These are phyloP conservation scores for Dalbergia oliveri DNA, from an alignment of 306 rosid species.

Conservation along the genomic window DNA sequence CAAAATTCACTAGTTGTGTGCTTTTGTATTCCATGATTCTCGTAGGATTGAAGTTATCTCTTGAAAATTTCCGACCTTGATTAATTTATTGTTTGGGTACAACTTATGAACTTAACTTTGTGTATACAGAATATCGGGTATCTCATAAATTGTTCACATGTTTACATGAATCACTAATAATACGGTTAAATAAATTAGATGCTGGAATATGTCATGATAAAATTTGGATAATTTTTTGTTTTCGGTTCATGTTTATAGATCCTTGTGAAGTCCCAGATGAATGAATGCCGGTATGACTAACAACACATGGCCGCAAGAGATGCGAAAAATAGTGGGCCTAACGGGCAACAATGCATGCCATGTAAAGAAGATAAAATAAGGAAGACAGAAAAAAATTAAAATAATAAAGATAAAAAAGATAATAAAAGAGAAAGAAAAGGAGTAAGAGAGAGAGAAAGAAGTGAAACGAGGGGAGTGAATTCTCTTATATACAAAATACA, in stretches of 20 bases:
- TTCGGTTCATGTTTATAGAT: background rate
- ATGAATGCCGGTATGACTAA: background rate
- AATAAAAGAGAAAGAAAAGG: no score
- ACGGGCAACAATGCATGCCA: background rate
- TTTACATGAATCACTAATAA: background rate
- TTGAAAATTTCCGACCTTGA: background rate
- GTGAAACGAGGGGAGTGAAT: no score
- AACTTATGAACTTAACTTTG: background rate
- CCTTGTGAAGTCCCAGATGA: background rate
- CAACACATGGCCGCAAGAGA: background rate
- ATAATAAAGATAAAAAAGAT: no score
- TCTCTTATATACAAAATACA: no score
- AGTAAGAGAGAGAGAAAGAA: no score
- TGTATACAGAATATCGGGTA: background rate
- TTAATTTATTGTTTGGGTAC: background rate
- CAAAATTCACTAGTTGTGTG: background rate
- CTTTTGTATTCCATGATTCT: background rate
- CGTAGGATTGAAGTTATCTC: conserved; percentile 13
- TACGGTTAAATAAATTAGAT: background rate
- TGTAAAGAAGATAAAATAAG: background rate
- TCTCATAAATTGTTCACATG: conserved; percentile 4
- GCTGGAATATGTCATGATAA: background rate
- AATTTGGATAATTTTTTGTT: background rate
- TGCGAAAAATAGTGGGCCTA: background rate
- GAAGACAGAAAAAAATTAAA: background rate